phyloP scores from a whole-genome alignment of 805 yeast genomes.

The Candida tibetensis region DNA sequence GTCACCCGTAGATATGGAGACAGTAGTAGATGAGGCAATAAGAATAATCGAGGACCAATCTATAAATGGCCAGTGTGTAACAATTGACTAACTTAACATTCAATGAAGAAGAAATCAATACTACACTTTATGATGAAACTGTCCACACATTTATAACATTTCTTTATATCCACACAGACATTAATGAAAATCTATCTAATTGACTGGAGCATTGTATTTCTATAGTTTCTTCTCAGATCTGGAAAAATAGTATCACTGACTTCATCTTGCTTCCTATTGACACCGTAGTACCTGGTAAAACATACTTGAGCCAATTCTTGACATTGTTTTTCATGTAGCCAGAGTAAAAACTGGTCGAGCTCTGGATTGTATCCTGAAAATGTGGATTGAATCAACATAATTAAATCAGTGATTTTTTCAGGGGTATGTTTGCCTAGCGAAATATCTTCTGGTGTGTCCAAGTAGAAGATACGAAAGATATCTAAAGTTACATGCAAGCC shows the following conservation, averaged over 20 bases:
- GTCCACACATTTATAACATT: too few relatives aligned
- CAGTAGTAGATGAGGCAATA: slow-evolving; percentile 28
- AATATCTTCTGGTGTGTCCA: slow-evolving; percentile 10
- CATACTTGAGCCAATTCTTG: slow-evolving; percentile 11
- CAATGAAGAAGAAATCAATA: not conserved
- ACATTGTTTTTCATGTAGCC: slow-evolving; percentile 12
- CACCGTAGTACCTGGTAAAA: slow-evolving; percentile 12
- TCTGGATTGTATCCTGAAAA: slow-evolving; percentile 3
- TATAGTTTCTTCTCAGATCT: too few relatives aligned
- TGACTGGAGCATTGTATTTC: too few relatives aligned
- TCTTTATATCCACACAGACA: too few relatives aligned
- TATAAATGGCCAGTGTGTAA: slow-evolving; percentile 31
- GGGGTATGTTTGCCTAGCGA: slow-evolving; percentile 2
- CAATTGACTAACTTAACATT: slow-evolving; percentile 13
- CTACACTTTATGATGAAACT: too few relatives aligned
- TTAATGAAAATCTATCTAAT: too few relatives aligned
- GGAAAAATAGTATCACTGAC: too few relatives aligned
- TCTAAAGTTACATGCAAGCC: slow-evolving; percentile 4
- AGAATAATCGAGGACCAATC: slow-evolving; percentile 19
- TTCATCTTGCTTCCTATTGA: too few relatives aligned
- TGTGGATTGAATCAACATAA: not conserved
- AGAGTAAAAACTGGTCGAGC: slow-evolving; percentile 13
- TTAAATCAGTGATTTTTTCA: slow-evolving; percentile 5
- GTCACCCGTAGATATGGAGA: slow-evolving; percentile 21
- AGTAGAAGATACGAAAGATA: slow-evolving; percentile 10